Evolutionary conservation across 257 asterid species (phyloP).

Genomic region (Cynanchum wilfordii): DNA sequence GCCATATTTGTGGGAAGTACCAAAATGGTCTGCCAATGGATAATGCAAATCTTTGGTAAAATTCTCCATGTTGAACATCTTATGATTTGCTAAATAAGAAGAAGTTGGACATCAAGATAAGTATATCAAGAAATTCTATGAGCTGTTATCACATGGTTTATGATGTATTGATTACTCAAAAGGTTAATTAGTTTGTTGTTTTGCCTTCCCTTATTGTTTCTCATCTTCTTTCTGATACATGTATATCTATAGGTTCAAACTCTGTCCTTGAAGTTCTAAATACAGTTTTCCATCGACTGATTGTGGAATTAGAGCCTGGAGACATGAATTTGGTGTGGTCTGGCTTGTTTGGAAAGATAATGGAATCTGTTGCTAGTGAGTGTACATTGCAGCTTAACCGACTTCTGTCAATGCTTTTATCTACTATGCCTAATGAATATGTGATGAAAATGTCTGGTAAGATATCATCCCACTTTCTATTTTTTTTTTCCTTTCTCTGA

Average conservation of each 20-base stretch:
- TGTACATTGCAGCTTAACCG: constrained; percentile 41
- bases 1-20: too few relatives aligned
- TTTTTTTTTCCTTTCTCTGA: not conserved
- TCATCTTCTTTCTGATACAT: constrained; percentile 15
- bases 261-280: constrained; percentile 57
- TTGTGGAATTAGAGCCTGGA: constrained; percentile 46
- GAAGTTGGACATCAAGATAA: not conserved
- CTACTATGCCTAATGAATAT: constrained; percentile 45
- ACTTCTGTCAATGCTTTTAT: constrained; percentile 58
- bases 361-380: constrained; percentile 33
- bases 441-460: constrained; percentile 58
- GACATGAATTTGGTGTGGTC: constrained; percentile 48
- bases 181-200: not conserved
- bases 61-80: too few relatives aligned
- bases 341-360: constrained; percentile 48
- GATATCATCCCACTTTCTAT: not conserved
- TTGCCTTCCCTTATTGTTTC: not conserved
- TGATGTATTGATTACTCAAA: not conserved
- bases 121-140: not conserved
- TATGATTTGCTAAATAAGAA: not conserved
- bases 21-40: too few relatives aligned
- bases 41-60: too few relatives aligned
- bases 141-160: not conserved
- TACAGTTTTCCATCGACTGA: constrained; percentile 55
- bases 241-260: constrained; percentile 40